These are phyloP conservation scores for Ceratocystis lukuohia DNA, from an alignment of 2,329 filamentous ascomycete genomes.

Conservation along the genomic window DNA sequence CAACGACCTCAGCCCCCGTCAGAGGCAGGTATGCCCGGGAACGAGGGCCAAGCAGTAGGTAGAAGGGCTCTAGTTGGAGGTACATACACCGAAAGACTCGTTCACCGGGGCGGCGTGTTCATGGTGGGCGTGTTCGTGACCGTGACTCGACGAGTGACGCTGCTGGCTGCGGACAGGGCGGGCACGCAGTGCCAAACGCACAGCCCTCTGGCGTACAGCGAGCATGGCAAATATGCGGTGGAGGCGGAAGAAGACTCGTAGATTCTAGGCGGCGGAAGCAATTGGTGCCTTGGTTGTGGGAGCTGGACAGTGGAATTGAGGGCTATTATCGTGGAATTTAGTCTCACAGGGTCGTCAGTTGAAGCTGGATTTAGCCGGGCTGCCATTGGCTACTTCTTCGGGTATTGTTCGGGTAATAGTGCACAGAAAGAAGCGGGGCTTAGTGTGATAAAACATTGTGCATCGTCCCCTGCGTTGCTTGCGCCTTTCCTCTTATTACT, in stretches of 20 bases:
- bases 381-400: constrained; percentile 4
- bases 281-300: background rate
- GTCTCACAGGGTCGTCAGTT: background rate
- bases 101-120: constrained; percentile 34
- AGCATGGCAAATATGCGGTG: constrained; percentile 26
- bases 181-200: constrained; percentile 24
- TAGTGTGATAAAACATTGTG: too few relatives aligned
- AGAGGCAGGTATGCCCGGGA: background rate
- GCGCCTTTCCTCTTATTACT: too few relatives aligned
- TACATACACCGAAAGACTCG: constrained; percentile 45
- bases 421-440: background rate
- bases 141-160: constrained; percentile 38
- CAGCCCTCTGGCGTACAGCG: constrained; percentile 35
- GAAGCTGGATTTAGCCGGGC: constrained; percentile 8
- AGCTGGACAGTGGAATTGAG: constrained; percentile 6
- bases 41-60: too few relatives aligned
- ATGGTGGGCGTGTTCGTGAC: constrained; percentile 33
- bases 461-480: too few relatives aligned
- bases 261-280: background rate
- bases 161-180: constrained; percentile 31
- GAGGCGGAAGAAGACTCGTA: background rate
- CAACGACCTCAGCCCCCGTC: too few relatives aligned
- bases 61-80: background rate
- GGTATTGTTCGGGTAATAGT: background rate
- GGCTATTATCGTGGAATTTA: background rate